Conservation (phyloP, 2,329 filamentous ascomycete species). For the Orbilia oligospora region DNA sequence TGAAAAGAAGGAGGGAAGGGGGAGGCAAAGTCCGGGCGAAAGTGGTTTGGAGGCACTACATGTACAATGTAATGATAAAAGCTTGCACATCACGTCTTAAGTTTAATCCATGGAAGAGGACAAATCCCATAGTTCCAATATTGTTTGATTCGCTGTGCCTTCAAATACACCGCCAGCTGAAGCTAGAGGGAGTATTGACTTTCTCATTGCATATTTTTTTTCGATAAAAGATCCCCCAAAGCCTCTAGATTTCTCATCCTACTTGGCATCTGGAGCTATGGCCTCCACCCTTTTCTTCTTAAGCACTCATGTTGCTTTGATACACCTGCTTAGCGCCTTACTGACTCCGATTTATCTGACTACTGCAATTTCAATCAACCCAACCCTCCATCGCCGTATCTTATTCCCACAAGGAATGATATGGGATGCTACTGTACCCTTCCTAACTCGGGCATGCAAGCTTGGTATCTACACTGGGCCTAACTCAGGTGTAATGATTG, state of each 20-base stretch:
- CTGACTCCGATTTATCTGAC: background rate
- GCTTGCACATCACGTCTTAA: too few species aligned
- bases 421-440: background rate
- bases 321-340: background rate
- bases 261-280: background rate
- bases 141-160: too few species aligned
- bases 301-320: background rate
- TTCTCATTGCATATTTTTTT: background rate
- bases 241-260: background rate
- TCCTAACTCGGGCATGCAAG: background rate
- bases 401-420: background rate
- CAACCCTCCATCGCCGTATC: background rate
- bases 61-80: too few species aligned
- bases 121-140: too few species aligned
- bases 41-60: too few species aligned
- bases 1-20: background rate
- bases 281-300: background rate
- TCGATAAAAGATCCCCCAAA: background rate
- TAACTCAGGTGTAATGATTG: background rate
- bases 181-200: too few species aligned
- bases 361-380: background rate
- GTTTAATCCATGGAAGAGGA: too few species aligned
- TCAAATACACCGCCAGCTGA: background rate
- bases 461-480: background rate
- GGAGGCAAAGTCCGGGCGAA: background rate